These are phyloP conservation scores for Aspergillus brunneoviolaceus DNA, from an alignment of 2,329 filamentous ascomycete species.

Conservation along the genomic window DNA sequence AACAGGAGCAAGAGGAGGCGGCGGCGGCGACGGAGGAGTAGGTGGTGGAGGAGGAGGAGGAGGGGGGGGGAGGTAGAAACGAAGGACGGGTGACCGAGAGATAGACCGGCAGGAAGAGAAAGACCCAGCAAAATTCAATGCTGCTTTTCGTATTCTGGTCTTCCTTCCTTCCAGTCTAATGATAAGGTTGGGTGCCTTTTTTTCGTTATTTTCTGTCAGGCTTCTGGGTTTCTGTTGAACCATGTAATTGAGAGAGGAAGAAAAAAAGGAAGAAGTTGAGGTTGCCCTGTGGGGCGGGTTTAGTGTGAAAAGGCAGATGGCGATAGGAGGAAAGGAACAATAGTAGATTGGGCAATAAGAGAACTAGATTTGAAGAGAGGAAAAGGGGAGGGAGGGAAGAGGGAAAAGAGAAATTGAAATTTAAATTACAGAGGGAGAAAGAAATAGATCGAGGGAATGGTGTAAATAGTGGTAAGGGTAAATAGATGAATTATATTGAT, in stretches of 20 bases:
- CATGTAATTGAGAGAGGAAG: background rate
- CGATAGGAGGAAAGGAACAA: background rate
- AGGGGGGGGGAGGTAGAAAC: background rate
- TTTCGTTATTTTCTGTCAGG: background rate
- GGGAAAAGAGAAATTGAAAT: background rate
- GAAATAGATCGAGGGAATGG: background rate
- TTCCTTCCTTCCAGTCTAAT: background rate
- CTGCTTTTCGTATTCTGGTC: background rate
- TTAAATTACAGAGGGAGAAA: background rate
- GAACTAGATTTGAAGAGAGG: background rate
- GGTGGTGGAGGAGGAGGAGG: background rate
- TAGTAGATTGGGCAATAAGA: background rate
- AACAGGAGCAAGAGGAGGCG: constrained; percentile 16
- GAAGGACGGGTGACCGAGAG: background rate
- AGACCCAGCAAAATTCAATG: background rate
- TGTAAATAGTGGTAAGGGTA: too few relatives aligned
- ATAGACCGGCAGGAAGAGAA: background rate
- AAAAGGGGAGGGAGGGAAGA: constrained; percentile 7
- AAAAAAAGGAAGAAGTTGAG: background rate
- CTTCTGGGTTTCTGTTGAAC: background rate
- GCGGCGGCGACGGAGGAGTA: constrained; percentile 1
- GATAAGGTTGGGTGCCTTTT: background rate
- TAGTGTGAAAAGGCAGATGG: background rate
- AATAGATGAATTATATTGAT: background rate
- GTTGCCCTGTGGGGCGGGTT: background rate